Base-by-base conservation (phyloP, 805 yeast genomes). In the Ogataea pini region DNA sequence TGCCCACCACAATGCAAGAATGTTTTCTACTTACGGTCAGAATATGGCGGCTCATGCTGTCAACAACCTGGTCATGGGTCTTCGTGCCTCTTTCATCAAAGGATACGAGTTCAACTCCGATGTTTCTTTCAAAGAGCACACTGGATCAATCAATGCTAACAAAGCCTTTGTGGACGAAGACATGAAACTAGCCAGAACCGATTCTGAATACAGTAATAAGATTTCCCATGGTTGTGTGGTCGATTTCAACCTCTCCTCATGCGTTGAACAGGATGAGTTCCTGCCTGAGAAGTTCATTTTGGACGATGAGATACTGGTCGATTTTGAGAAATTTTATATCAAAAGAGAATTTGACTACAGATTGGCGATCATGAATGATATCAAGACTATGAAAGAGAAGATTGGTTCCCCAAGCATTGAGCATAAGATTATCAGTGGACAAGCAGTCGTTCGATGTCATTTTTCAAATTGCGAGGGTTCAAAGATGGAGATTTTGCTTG, bases 381-480 rank as follows among this genome's bases (percentile, higher is more conserved):
- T 64, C 24, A 53, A 47, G 17, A 41, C 38, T n/a, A 47, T 64
- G 42, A 52, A 54, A 24, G 58, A 57, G 24, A 50, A 44, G 14
- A 64, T 64, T 40, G 68, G 66, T 10, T 55, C 62, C 3, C 53
- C 77, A 82, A 54, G 89, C 87, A 46, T 54, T 7, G 70, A 85
- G 46, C 72, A 80, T 40, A 66, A 78, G 46, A 72, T 72, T 39
- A 59, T 67, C 32, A 62, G 68, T 10, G 68, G 72, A 25, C 65
- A 64, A 45, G 60, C 68, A 25, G 57, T 82, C 10, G 54, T 64
- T 41, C 62, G 65, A 52, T 44, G 69, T 84, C 54, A 79, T 84
- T 87, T 89, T 68, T 89, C 92, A 28, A 86, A 85, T 61, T 75
- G 85, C 50, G 89, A 85, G 50, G 66, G 74, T 6, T 69, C 63